Evolutionary conservation across 805 yeast genomes (phyloP).

Genomic region (Sugiyamaella americana): DNA sequence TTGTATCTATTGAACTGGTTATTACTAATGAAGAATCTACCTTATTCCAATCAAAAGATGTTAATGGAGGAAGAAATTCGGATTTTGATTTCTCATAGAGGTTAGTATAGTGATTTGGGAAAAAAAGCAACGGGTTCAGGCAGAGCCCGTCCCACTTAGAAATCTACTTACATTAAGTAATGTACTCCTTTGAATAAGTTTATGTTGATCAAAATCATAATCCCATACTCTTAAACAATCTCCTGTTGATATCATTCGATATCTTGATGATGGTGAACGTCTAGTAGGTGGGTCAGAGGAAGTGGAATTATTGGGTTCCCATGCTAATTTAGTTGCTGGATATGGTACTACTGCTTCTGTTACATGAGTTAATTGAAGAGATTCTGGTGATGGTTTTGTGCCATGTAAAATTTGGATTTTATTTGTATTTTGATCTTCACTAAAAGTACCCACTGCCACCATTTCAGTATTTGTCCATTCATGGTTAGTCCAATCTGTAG

Average conservation of each 20-base stretch:
- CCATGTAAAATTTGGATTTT: constrained; percentile 11
- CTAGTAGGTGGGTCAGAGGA: not conserved
- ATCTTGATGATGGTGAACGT: not conserved
- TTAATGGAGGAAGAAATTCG: constrained; percentile 71
- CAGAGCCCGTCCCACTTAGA: not conserved
- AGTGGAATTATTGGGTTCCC: constrained; percentile 48
- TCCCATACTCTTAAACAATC: constrained; percentile 67
- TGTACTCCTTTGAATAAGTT: constrained; percentile 37
- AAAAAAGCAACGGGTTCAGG: not conserved
- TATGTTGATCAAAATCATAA: constrained; percentile 34
- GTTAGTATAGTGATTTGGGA: not conserved
- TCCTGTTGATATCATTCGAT: constrained; percentile 49
- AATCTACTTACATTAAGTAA: constrained; percentile 30
- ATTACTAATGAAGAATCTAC: constrained; percentile 64
- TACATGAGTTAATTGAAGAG: constrained; percentile 38
- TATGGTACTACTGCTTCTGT: constrained; percentile 52
- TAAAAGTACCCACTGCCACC: constrained; percentile 67
- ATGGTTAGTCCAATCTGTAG: constrained; percentile 47
- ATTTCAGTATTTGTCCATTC: constrained; percentile 37
- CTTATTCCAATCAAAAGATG: constrained; percentile 90
- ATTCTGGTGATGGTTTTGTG: constrained; percentile 19
- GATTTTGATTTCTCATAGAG: constrained; percentile 31
- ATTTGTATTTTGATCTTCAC: constrained; percentile 70
- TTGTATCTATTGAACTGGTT: constrained; percentile 88
- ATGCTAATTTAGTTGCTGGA: constrained; percentile 66